Evolutionary conservation across 441 rosid genomes (phyloP).

Genomic region (Breynia disticha): DNA sequence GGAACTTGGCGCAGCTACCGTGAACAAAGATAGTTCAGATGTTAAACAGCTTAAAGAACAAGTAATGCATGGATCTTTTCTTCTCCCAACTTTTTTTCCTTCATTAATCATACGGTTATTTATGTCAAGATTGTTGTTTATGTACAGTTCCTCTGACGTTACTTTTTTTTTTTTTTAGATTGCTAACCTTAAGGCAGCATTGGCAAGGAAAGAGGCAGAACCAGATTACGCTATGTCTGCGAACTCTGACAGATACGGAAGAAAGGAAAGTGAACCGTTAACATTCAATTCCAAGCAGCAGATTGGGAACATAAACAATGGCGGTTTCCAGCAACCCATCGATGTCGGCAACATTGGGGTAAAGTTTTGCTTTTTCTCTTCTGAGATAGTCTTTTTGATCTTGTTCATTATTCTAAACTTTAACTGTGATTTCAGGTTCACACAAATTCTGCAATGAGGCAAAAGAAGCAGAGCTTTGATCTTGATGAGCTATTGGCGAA

Average conservation of each 20-base stretch:
- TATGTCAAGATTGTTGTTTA: no score
- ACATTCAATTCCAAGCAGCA: conserved; percentile 30
- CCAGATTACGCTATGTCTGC: conserved; percentile 34
- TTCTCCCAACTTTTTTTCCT: not conserved
- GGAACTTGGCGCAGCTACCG: conserved; percentile 80
- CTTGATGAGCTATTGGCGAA: conserved; percentile 75
- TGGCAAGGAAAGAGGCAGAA: conserved; percentile 60
- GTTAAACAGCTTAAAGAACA: conserved; percentile 82
- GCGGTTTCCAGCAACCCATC: conserved; percentile 36
- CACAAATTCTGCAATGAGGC: conserved; percentile 34
- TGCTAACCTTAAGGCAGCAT: conserved; percentile 76
- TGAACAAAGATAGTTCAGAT: conserved; percentile 61
- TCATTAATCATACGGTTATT: not conserved
- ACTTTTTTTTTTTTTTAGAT: conserved; percentile 32
- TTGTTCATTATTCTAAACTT: not conserved
- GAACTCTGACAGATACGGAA: conserved; percentile 40
- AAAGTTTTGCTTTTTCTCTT: conserved; percentile 8
- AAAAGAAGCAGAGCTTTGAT: conserved; percentile 65
- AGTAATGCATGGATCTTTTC: conserved; percentile 22
- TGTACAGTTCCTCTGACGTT: conserved; percentile 6
- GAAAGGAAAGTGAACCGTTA: conserved; percentile 40
- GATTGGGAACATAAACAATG: conserved; percentile 31
- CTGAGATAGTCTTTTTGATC: not conserved
- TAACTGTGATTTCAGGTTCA: conserved; percentile 30
- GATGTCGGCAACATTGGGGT: conserved; percentile 79